Conservation (phyloP, 129 eudicot species). For the Scalesia atractyloides region DNA sequence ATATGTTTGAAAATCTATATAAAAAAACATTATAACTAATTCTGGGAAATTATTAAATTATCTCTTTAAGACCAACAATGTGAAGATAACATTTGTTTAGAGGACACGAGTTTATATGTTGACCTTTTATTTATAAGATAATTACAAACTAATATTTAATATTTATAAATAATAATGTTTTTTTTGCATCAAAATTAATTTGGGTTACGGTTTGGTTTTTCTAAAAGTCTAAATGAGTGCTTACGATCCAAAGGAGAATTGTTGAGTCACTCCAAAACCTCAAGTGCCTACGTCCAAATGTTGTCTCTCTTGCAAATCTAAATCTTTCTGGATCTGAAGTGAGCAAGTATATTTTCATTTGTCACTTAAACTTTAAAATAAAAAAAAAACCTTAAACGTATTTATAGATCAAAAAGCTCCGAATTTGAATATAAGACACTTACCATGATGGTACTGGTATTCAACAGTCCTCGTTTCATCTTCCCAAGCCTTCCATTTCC, state of each 20-base stretch:
- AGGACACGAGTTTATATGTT: not conserved
- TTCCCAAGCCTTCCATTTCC: slow-evolving; percentile 68
- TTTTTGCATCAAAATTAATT: not conserved
- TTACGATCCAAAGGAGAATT: slow-evolving; percentile 57
- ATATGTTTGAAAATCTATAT: not conserved
- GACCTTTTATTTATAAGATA: not conserved
- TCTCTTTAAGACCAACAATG: not conserved
- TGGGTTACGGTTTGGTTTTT: not conserved
- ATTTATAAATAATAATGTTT: not conserved
- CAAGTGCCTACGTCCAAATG: slow-evolving; percentile 68
- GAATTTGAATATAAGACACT: slow-evolving; percentile 12
- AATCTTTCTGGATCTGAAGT: slow-evolving; percentile 61
- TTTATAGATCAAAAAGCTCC: not conserved
- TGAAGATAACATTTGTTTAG: not conserved
- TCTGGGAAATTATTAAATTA: not conserved
- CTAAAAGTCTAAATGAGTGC: not conserved
- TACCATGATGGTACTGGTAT: slow-evolving; percentile 57
- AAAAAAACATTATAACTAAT: not conserved
- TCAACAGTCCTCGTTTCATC: slow-evolving; percentile 60
- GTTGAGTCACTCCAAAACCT: slow-evolving; percentile 63
- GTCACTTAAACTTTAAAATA: no score
- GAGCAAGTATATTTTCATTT: not conserved
- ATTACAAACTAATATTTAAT: not conserved
- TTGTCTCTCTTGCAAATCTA: slow-evolving; percentile 69
- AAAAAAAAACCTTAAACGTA: no score